Conservation (phyloP, 331 rosid genomes). For the Stylosanthes scabra region DNA sequence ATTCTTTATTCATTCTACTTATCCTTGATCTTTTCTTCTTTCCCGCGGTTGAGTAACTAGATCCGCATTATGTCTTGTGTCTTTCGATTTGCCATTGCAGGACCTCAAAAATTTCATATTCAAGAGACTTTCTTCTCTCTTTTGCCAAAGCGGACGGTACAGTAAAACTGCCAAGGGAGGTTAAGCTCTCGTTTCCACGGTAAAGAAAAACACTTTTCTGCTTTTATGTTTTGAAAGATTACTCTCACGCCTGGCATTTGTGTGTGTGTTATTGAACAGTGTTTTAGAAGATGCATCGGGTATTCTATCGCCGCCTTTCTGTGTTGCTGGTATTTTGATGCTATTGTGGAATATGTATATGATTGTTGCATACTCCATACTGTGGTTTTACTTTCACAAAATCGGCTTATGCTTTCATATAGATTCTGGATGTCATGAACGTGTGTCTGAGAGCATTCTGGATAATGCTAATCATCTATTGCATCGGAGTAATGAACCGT, state of each 20-base stretch:
- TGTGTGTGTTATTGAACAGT: constrained; percentile 30
- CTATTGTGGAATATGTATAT: background rate
- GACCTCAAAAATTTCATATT: constrained; percentile 43
- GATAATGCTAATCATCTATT: constrained; percentile 30
- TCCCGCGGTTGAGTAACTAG: constrained; percentile 9
- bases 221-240: constrained; percentile 16
- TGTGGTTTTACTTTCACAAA: constrained; percentile 16
- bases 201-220: constrained; percentile 8
- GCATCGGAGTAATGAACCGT: constrained; percentile 50
- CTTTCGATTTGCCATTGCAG: constrained; percentile 46
- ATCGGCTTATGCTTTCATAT: constrained; percentile 28
- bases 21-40: background rate
- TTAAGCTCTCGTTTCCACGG: constrained; percentile 37
- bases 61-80: background rate
- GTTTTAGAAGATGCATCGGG: constrained; percentile 32
- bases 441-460: constrained; percentile 16
- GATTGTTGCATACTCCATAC: background rate
- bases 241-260: constrained; percentile 5
- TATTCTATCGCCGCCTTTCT: constrained; percentile 35
- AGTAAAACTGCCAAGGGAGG: constrained; percentile 27
- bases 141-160: constrained; percentile 10
- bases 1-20: background rate
- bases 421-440: constrained; percentile 34
- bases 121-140: constrained; percentile 51
- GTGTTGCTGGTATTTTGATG: constrained; percentile 34